These are phyloP conservation scores for Ophiostoma sp. DNA, from an alignment of 2,329 filamentous ascomycete species.

Conservation along the genomic window DNA sequence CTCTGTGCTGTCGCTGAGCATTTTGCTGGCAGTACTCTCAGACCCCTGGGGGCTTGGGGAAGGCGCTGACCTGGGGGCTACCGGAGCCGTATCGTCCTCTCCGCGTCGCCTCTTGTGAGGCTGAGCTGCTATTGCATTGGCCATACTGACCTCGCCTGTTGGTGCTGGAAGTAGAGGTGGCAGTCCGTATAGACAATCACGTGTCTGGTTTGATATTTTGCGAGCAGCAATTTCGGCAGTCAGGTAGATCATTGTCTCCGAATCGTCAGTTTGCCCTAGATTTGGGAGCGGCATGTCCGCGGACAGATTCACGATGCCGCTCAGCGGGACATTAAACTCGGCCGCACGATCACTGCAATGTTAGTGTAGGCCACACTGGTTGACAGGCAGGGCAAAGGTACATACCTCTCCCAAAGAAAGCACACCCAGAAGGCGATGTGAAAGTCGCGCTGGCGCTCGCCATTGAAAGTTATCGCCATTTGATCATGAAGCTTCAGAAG, in stretches of 20 bases:
- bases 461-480: neutral
- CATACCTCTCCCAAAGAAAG: slow-evolving; percentile 63
- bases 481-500: slow-evolving; percentile 29
- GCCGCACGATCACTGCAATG: slow-evolving; percentile 56
- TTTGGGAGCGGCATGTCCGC: slow-evolving; percentile 36
- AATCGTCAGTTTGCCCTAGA: slow-evolving; percentile 32
- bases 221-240: slow-evolving; percentile 40
- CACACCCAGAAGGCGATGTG: slow-evolving; percentile 65
- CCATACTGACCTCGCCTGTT: neutral
- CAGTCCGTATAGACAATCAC: slow-evolving; percentile 37
- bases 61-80: neutral
- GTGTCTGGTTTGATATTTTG: slow-evolving; percentile 40
- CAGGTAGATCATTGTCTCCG: slow-evolving; percentile 37
- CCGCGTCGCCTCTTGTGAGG: slow-evolving; percentile 18
- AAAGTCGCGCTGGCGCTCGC: slow-evolving; percentile 40
- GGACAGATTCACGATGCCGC: slow-evolving; percentile 36
- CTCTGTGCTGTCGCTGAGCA: slow-evolving; percentile 34
- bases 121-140: neutral
- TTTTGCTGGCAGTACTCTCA: slow-evolving; percentile 28
- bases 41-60: neutral
- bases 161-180: neutral
- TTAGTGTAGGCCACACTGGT: neutral
- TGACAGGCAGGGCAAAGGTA: neutral
- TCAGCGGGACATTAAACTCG: slow-evolving; percentile 46
- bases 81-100: neutral